A percentile compares a stretch with the other conserved stretches of the same genome.
phyloP scores from a whole-genome alignment of 768 basidiomycete genomes.

The Austroboletus eburneus region DNA sequence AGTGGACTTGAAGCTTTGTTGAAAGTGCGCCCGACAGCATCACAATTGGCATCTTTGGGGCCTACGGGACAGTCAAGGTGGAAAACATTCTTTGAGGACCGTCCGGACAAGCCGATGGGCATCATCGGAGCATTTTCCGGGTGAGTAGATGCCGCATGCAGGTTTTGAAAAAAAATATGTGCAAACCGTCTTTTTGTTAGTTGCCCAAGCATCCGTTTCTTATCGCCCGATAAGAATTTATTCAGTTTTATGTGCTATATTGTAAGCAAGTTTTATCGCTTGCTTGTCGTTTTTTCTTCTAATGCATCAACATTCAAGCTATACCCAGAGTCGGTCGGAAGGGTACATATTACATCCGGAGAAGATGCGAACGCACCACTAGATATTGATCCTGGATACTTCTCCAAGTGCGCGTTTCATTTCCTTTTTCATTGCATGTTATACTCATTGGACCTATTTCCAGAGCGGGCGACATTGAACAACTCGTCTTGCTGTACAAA shows the following conservation, averaged over 20 bases:
- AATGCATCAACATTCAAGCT: conserved; percentile 13
- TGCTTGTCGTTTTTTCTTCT: conserved; percentile 3
- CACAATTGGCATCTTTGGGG: conserved; percentile 17
- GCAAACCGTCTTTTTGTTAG: too few species aligned
- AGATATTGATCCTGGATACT: conserved; percentile 43
- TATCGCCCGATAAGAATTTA: conserved; percentile 16
- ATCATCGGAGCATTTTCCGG: conserved; percentile 36
- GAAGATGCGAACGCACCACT: conserved; percentile 38
- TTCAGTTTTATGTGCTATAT: too few species aligned
- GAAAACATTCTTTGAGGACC: conserved; percentile 12
- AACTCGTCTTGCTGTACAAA: conserved; percentile 52
- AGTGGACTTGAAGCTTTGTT: conserved; percentile 15
- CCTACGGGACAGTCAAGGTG: conserved; percentile 18
- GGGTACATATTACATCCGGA: conserved; percentile 43
- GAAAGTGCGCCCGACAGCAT: conserved; percentile 23
- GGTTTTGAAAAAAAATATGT: too few species aligned
- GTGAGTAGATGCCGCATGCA: conserved; percentile 27
- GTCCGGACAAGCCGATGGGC: conserved; percentile 29
- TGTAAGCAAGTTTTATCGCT: conserved; percentile 25
- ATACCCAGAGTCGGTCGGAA: conserved; percentile 45
- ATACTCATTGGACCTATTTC: too few species aligned
- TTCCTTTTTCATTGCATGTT: not conserved
- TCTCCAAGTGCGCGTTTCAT: conserved; percentile 36
- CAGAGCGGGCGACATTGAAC: conserved; percentile 35
- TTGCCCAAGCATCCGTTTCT: conserved; percentile 20